Evolutionary conservation across 352 stramenopile genomes (phyloP), one percentile per base, ranked within the genome.

Genomic region (Phytophthora crassamura): DNA sequence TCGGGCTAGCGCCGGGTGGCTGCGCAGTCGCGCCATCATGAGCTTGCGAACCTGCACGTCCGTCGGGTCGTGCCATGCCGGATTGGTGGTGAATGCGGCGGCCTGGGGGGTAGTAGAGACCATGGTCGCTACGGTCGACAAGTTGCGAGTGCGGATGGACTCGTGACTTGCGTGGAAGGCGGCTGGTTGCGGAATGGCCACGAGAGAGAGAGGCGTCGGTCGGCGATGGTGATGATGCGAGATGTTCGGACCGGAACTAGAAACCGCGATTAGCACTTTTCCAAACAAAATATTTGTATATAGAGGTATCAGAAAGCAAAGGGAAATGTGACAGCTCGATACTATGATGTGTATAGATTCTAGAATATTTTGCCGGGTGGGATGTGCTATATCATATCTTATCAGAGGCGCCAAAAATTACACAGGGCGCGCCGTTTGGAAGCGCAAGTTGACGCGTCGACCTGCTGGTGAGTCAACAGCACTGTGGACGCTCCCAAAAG

Each of bases 11-110:
- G 64, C 60, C 10, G 74, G 63, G 30, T 82, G 74, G 25, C 57
- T 72, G 8, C 68, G 77, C 10, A 88, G 71, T 15, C 67, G 64
- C 14, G 45, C 64, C 71, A 88, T 88, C 72, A 88, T 78, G 42
- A 77, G 34, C 51, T 81, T 80, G 16, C 79, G 79, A 11, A 81
- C 60, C 42, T 74, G 67, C 25, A 84, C 60, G 51, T 88, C 76
- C 20, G 53, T 77, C 9, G 74, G 52, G 16, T 68, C 62, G 52
- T 82, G 63, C 74, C 74, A 82, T 16, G 52, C 54, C 3, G 66
- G 45, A 22, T 33, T 57, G 1, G 55, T 35, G 22, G 59, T 40
- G 40, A 64, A 56, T 8, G 36, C 41, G 5, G 62, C 20, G 34
- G 49, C 36, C 48, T 61, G 45, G 32, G 59, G 40, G 22, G 39